Evolutionary conservation across 805 yeast species (phyloP).

Genomic region (Vanderwaltozyma polyspora): DNA sequence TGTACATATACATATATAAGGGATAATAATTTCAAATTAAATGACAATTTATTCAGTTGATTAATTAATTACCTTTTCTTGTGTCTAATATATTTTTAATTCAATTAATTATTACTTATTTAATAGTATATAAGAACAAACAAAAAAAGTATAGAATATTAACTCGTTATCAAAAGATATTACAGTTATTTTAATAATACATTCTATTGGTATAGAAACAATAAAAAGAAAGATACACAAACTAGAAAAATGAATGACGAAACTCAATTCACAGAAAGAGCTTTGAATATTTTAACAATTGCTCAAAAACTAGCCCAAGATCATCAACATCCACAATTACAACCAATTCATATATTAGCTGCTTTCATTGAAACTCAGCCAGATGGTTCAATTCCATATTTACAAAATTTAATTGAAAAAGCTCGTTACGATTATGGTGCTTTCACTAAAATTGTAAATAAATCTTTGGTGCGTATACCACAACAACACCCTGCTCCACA

Average conservation of each 20-base stretch:
- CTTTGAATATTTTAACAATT: slow-evolving; percentile 64
- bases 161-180: too few relatives aligned
- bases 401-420: slow-evolving; percentile 73
- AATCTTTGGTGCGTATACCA: slow-evolving; percentile 72
- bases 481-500: slow-evolving; percentile 83
- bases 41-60: too few relatives aligned
- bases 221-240: too few relatives aligned
- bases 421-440: slow-evolving; percentile 80
- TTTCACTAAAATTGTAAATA: slow-evolving; percentile 72
- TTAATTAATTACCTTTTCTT: too few relatives aligned
- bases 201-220: too few relatives aligned
- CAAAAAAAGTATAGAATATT: too few relatives aligned
- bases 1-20: too few relatives aligned
- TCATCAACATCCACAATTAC: slow-evolving; percentile 69
- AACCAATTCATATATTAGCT: slow-evolving; percentile 84
- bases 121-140: too few relatives aligned
- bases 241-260: slow-evolving; percentile 34
- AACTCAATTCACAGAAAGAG: slow-evolving; percentile 87
- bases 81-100: too few relatives aligned
- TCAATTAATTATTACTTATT: too few relatives aligned
- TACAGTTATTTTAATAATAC: too few relatives aligned
- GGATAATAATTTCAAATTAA: too few relatives aligned
- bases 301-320: slow-evolving; percentile 79
- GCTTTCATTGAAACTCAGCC: slow-evolving; percentile 64
- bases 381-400: slow-evolving; percentile 49